These are phyloP conservation scores for Yarrowia sp. DNA, from an alignment of 805 yeast species.

Conservation along the genomic window DNA sequence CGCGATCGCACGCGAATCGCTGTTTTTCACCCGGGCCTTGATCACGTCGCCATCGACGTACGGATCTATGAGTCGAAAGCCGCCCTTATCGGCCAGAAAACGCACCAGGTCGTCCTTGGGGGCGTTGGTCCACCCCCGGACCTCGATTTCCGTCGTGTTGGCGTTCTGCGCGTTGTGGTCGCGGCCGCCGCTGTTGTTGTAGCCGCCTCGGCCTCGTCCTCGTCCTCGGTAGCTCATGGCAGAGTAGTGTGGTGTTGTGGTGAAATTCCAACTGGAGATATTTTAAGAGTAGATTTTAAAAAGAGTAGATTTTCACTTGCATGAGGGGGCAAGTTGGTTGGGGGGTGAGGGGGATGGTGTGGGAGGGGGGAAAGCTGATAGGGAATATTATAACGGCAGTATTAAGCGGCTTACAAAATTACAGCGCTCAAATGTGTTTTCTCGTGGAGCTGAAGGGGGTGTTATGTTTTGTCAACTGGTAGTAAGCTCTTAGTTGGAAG, in stretches of 20 bases:
- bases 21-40: conserved; percentile 63
- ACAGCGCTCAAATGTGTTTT: too few species aligned
- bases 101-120: conserved; percentile 68
- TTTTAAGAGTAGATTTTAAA: neutral
- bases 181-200: conserved; percentile 45
- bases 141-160: conserved; percentile 57
- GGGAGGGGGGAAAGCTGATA: too few species aligned
- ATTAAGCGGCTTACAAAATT: too few species aligned
- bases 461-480: too few species aligned
- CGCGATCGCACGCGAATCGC: conserved; percentile 65
- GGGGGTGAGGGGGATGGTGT: too few species aligned
- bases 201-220: conserved; percentile 40
- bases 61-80: conserved; percentile 61
- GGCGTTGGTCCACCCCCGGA: conserved; percentile 85
- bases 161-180: conserved; percentile 46
- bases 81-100: conserved; percentile 73
- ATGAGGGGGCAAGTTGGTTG: neutral
- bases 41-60: conserved; percentile 63
- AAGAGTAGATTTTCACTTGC: conserved; percentile 15
- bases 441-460: too few species aligned
- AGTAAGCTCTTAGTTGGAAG: too few species aligned
- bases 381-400: too few species aligned
- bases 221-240: conserved; percentile 41
- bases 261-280: too few species aligned
- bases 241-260: neutral